Percentiles rank a stretch among this genome's conserved stretches.
These are phyloP conservation scores for Niebla homalea DNA, from an alignment of 495 filamentous ascomycete genomes.

Conservation along the genomic window DNA sequence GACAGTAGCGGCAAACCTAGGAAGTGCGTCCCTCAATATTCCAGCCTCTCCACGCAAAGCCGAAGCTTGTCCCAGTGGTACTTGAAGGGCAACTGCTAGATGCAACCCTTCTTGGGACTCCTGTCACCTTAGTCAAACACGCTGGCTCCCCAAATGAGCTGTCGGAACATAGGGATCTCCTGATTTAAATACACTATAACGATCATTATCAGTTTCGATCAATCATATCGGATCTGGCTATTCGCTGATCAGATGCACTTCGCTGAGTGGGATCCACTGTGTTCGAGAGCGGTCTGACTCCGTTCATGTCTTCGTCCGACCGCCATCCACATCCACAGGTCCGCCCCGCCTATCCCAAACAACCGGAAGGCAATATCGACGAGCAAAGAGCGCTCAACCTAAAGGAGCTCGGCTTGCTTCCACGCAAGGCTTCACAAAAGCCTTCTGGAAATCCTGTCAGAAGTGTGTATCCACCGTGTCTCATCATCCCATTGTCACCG, in stretches of 20 bases:
- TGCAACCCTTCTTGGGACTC: too few relatives aligned
- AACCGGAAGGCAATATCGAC: slow-evolving; percentile 6
- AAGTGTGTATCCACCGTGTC: slow-evolving; percentile 11
- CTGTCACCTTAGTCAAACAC: too few relatives aligned
- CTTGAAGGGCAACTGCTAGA: too few relatives aligned
- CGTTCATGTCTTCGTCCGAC: slow-evolving; percentile 16
- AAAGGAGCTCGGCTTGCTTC: slow-evolving; percentile 17
- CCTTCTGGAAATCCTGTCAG: slow-evolving; percentile 11
- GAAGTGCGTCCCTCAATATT: too few relatives aligned
- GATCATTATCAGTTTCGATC: background rate
- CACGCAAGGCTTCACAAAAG: slow-evolving; percentile 11
- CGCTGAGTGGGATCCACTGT: background rate
- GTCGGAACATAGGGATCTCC: too few relatives aligned
- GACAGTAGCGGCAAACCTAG: too few relatives aligned
- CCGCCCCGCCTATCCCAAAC: slow-evolving; percentile 10
- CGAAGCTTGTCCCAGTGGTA: too few relatives aligned
- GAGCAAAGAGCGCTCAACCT: slow-evolving; percentile 13
- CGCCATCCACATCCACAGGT: slow-evolving; percentile 7
- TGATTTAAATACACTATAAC: too few relatives aligned
- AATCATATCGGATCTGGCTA: background rate
- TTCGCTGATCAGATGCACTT: background rate
- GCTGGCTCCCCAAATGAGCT: too few relatives aligned
- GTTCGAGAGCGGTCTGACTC: slow-evolving; percentile 1
- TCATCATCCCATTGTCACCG: slow-evolving; percentile 1
- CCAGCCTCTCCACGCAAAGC: too few relatives aligned